Base-by-base conservation (phyloP, 2,329 filamentous ascomycete species). In the Fusarium sp. region DNA sequence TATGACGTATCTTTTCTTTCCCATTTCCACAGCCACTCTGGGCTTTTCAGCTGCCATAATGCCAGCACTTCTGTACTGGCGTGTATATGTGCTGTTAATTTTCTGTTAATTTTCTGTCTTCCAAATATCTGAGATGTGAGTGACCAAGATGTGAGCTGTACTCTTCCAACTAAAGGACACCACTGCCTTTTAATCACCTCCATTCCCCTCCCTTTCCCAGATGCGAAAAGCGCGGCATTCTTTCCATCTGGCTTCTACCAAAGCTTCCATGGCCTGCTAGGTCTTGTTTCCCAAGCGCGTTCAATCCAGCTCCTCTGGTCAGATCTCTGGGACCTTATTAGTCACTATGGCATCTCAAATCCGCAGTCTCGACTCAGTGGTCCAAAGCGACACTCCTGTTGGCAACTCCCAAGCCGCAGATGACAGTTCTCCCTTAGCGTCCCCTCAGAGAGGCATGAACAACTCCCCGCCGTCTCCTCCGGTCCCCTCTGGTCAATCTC, bases 11-110 rank as follows among this genome's bases (percentile, higher is more conserved):
- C 12, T 26, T 26, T 45, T 20, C 18, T 45, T 14, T 14, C 24
- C 17, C 24, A 35, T 35, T 35, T 9, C 14, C 32, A 35, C 32
- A 35, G 8, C 32, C 32, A 35, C 0, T 0, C 14, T 0, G 32
- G 32, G 7, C 7, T 17, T 1, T 26, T 14, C 24, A 26, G 17
- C 4, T 8, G 12, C 18, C 18, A 47, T 20, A 26, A 26, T 18
- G 12, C 44, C 24, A 47, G 20, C 24, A 26, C 44, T 47, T 10
- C 44, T 47, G 8, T 20, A 14, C 4, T 8, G 24, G 24, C 18
- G 44, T 47, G 8, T 14, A 47, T 47, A 18, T 28, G 24, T 26
- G 44, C 44, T 47, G 4, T 9, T 5, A 20, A 18, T 13, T 26
- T 14, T 12, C 44, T 47, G 4, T 9, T 5, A 20, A 18, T 13